phyloP scores from a whole-genome alignment of 2,329 filamentous ascomycete genomes.

The Botrytis pseudocinerea region DNA sequence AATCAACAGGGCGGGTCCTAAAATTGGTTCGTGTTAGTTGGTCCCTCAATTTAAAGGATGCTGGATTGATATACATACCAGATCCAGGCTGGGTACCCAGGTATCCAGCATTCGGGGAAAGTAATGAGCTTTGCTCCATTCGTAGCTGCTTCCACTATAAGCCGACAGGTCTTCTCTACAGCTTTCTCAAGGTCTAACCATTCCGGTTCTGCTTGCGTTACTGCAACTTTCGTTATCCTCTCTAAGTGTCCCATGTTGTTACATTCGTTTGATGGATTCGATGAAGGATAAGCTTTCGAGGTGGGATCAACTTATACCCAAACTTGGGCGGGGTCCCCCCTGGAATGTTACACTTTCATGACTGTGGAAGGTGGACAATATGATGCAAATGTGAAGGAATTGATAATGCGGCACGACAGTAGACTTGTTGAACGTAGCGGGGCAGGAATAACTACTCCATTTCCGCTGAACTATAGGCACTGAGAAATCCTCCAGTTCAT shows the following conservation, averaged over 20 bases:
- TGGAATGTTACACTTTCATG: not conserved
- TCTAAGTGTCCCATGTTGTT: not conserved
- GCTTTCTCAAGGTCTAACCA: conserved; percentile 58
- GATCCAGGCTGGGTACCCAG: conserved; percentile 14
- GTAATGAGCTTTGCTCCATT: conserved; percentile 55
- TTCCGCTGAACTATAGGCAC: not conserved
- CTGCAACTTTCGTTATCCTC: conserved; percentile 41
- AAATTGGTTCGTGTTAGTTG: not conserved
- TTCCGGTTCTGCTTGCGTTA: conserved; percentile 57
- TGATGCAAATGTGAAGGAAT: not conserved
- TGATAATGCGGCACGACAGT: not conserved
- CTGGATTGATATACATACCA: not conserved
- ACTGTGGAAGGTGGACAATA: not conserved
- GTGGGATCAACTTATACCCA: not conserved
- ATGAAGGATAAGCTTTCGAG: not conserved
- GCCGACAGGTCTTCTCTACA: conserved; percentile 55
- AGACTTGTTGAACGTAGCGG: not conserved
- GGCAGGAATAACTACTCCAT: not conserved
- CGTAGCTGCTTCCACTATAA: conserved; percentile 56
- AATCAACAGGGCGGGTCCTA: not conserved
- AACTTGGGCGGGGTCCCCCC: too few species aligned
- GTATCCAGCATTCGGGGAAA: conserved; percentile 53
- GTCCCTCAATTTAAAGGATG: not conserved
- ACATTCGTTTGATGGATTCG: not conserved
- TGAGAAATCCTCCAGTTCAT: not conserved